Evolutionary conservation across 2,329 filamentous ascomycete genomes (phyloP).

Genomic region (Colletotrichum gigasporum): DNA sequence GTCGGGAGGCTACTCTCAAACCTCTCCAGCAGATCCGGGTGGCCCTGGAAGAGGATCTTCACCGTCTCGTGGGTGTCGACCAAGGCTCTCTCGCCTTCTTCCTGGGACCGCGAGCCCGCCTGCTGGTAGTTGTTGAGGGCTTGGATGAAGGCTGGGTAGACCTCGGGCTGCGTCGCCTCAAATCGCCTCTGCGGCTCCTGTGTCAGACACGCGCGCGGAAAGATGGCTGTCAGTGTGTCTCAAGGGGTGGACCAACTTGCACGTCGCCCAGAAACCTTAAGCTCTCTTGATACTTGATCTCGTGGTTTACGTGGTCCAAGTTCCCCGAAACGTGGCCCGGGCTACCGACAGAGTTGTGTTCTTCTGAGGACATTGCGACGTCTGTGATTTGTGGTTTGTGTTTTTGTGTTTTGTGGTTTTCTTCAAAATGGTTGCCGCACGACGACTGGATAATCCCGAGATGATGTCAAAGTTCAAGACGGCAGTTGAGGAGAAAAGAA

Average conservation of each 20-base stretch:
- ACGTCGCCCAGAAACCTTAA: slow-evolving; percentile 20
- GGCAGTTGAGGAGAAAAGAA: background rate
- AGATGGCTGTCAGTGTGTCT: background rate
- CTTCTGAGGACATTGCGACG: slow-evolving; percentile 9
- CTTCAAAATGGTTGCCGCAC: no score
- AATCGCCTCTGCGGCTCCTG: slow-evolving; percentile 10
- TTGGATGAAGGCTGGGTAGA: slow-evolving; percentile 18
- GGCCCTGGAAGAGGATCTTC: background rate
- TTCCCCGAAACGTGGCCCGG: background rate
- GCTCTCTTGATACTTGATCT: slow-evolving; percentile 8
- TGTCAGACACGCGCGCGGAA: no score
- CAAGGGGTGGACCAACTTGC: background rate
- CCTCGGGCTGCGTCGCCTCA: slow-evolving; percentile 11
- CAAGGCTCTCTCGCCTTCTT: background rate
- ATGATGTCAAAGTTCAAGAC: background rate
- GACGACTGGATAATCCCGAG: no score
- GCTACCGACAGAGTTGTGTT: no score
- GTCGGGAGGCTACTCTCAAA: slow-evolving; percentile 16
- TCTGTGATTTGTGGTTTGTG: no score
- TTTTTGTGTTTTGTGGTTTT: no score
- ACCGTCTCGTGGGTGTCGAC: slow-evolving; percentile 7
- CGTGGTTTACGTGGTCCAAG: background rate
- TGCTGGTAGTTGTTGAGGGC: slow-evolving; percentile 16
- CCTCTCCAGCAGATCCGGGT: slow-evolving; percentile 19
- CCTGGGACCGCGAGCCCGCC: background rate